Base-by-base conservation (phyloP, 345 rosid genomes). In the Populus tremula region DNA sequence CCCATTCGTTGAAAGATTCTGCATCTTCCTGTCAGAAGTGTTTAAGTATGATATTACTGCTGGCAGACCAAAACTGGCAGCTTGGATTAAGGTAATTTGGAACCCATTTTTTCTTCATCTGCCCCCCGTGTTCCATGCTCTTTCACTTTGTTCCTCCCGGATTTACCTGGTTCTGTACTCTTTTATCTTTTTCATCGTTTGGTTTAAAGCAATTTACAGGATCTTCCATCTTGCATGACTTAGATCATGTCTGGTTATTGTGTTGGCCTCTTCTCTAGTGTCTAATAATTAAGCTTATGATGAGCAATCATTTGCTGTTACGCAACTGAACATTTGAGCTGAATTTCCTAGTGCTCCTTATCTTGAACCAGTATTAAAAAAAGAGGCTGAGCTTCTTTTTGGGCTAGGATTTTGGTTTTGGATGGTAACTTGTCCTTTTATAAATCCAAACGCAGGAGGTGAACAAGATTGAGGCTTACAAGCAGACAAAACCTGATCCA, bases 381-480 rank as follows among this genome's bases (percentile, higher is more conserved):
- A 36, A 21, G 43, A 36, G 59, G 45, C 27, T 33, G 35, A n/a
- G n/a, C n/a, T n/a, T 17, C 50, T 61, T 23, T 17, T 39, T 79
- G 70, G 10, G 45, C 20, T 2, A 16, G 23, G 5, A 35, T 63
- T 16, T 74, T 16, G 29, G 45, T 27, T 23, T 23, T 67, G 39
- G 29, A 29, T 29, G 1, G 49, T 67, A 59, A 59, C 25, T 9
- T 64, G 59, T 35, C 33, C 3, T 41, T 7, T 14, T 9, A 2
- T 6, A 29, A 66, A 39, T 75, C 14, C 33, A 39, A 67, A 71
- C 76, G 82, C 89, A 92, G 97, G 95, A 88, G 75, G 9, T 87
- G 75, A 89, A 91, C 90, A 90, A 90, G 87, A 81, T 90, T 53
- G 89, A 89, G 72, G 94, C 89, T 33, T 95, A 90, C 77, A 84